Conservation (phyloP, 129 eudicot species). For the Solidago caesia region DNA sequence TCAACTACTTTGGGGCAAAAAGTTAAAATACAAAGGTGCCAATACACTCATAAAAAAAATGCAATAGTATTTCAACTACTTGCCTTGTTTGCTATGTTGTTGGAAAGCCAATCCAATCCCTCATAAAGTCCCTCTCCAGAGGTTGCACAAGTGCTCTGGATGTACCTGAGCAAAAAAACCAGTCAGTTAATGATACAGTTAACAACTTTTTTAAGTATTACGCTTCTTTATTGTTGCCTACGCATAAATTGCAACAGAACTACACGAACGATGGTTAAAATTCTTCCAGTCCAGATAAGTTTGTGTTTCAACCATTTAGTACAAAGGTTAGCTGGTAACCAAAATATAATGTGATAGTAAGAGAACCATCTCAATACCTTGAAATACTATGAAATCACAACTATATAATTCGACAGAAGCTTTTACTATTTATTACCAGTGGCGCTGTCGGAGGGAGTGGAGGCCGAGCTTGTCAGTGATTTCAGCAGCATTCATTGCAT, state of each 20-base stretch:
- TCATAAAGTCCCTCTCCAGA: constrained; percentile 99
- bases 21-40: neutral
- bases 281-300: neutral
- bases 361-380: no score
- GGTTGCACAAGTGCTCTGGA: constrained; percentile 99
- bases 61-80: constrained; percentile 16
- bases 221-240: constrained; percentile 11
- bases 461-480: constrained; percentile 78
- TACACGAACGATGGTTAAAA: neutral
- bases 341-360: neutral
- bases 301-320: neutral
- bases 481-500: constrained; percentile 82
- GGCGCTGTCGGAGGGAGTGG: constrained; percentile 84
- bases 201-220: neutral
- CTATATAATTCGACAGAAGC: neutral
- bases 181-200: neutral
- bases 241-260: neutral
- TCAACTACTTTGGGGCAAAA: neutral
- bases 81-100: constrained; percentile 99
- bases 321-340: neutral
- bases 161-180: constrained; percentile 64
- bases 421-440: constrained; percentile 48
- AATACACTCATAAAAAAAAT: neutral
- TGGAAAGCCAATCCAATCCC: constrained; percentile 98
- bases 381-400: neutral